phyloP scores from a whole-genome alignment of 2,329 filamentous ascomycete species.

The Trichoderma polysporum region DNA sequence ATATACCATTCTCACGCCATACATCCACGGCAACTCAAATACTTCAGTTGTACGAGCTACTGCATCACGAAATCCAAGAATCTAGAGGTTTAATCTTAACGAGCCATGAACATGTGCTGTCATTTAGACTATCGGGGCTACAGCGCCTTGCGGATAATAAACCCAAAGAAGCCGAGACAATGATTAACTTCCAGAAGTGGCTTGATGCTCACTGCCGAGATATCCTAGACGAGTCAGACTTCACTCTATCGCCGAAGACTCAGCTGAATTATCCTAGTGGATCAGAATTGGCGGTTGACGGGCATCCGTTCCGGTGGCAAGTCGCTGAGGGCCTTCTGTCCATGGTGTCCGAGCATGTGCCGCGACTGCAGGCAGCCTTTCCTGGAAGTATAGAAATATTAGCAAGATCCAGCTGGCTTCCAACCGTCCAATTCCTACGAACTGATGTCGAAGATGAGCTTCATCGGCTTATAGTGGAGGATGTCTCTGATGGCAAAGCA shows the following conservation, averaged over 20 bases:
- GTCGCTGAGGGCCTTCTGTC: constrained; percentile 42
- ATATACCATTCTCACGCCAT: constrained; percentile 59
- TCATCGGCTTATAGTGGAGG: constrained; percentile 38
- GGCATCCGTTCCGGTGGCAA: constrained; percentile 53
- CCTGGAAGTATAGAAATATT: constrained; percentile 50
- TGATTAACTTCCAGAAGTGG: constrained; percentile 17
- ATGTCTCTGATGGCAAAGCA: constrained; percentile 38
- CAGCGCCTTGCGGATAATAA: constrained; percentile 54
- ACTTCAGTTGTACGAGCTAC: constrained; percentile 20
- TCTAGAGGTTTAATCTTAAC: constrained; percentile 55
- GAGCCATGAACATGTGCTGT: constrained; percentile 64
- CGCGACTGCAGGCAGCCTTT: constrained; percentile 38
- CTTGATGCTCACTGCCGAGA: constrained; percentile 12
- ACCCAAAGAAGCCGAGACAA: constrained; percentile 20
- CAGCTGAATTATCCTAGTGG: constrained; percentile 60
- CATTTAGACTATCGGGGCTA: constrained; percentile 61
- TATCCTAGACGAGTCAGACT: constrained; percentile 18
- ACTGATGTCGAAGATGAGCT: constrained; percentile 47
- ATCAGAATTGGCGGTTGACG: constrained; percentile 48
- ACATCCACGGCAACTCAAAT: constrained; percentile 26
- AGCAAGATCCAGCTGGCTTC: constrained; percentile 45
- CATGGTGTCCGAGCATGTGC: constrained; percentile 40
- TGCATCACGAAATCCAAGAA: constrained; percentile 41
- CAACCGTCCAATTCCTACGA: constrained; percentile 56
- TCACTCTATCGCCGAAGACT: constrained; percentile 52